Evolutionary conservation across 163 green algal species (phyloP).

Genomic region (Coccomyxa subellipsoidea): DNA sequence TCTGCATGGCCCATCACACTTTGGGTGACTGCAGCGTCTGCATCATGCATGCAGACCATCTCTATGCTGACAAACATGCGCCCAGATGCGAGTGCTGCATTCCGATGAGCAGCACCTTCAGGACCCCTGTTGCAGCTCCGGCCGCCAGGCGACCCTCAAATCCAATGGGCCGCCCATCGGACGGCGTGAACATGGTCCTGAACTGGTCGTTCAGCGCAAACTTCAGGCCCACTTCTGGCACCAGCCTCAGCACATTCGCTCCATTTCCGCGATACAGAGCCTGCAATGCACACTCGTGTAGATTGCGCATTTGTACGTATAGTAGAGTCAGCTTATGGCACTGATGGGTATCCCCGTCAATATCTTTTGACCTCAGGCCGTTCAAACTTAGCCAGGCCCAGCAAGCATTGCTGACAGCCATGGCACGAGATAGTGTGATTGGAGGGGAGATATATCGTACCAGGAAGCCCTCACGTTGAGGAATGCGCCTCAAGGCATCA

Average conservation of each 20-base stretch:
- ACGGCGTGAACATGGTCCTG: constrained; percentile 55
- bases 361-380: too few species aligned
- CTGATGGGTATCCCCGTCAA: too few species aligned
- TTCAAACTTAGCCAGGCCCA: too few species aligned
- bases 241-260: constrained; percentile 53
- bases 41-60: neutral
- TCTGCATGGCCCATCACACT: too few species aligned
- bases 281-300: constrained; percentile 34
- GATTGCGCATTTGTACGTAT: too few species aligned
- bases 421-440: too few species aligned
- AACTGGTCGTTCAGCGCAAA: constrained; percentile 59
- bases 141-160: constrained; percentile 49
- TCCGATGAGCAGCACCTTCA: constrained; percentile 26
- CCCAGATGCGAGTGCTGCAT: neutral
- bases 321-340: too few species aligned
- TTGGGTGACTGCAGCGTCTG: neutral
- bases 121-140: constrained; percentile 47
- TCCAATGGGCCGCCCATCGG: constrained; percentile 45
- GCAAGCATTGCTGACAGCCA: too few species aligned
- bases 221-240: constrained; percentile 60
- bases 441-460: constrained; percentile 33
- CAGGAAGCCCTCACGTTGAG: constrained; percentile 33
- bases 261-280: constrained; percentile 61
- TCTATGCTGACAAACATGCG: neutral
- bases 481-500: constrained; percentile 41